Evolutionary conservation across 2,329 filamentous ascomycete genomes (phyloP).

Genomic region (Cytospora paraplurivora): DNA sequence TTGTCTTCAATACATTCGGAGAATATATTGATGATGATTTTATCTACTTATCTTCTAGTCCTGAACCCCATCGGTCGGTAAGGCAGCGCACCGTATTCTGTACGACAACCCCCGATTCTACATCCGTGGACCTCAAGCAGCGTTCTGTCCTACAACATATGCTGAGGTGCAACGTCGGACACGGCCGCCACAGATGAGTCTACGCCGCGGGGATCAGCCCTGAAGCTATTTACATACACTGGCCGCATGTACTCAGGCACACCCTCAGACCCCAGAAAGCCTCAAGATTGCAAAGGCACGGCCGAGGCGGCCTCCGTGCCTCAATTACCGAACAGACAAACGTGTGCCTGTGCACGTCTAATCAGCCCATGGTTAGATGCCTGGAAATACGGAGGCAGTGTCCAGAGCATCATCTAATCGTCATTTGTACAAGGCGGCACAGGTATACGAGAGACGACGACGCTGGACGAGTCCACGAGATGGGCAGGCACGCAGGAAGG

Average conservation of each 20-base stretch:
- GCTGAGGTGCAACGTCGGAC: constrained; percentile 21
- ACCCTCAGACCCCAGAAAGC: background rate
- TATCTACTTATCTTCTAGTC: background rate
- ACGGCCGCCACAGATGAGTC: constrained; percentile 3
- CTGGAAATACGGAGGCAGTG: background rate
- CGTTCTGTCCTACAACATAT: background rate
- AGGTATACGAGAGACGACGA: background rate
- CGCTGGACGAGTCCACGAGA: background rate
- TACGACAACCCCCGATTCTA: background rate
- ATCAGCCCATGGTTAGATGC: background rate
- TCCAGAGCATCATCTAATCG: background rate
- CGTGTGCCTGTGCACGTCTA: background rate
- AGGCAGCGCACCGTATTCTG: too few species aligned
- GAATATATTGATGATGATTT: background rate
- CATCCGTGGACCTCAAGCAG: background rate
- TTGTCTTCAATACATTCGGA: too few species aligned
- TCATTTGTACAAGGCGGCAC: constrained; percentile 14
- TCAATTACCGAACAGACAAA: background rate
- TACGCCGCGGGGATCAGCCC: background rate
- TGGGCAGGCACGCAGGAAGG: background rate
- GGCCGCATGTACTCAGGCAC: background rate
- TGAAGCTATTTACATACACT: background rate
- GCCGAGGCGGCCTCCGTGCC: background rate
- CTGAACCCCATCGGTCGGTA: too few species aligned
- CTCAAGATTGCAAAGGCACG: background rate